Evolutionary conservation across 2,329 filamentous ascomycete genomes (phyloP).

Genomic region (Tolypocladium capitatum): DNA sequence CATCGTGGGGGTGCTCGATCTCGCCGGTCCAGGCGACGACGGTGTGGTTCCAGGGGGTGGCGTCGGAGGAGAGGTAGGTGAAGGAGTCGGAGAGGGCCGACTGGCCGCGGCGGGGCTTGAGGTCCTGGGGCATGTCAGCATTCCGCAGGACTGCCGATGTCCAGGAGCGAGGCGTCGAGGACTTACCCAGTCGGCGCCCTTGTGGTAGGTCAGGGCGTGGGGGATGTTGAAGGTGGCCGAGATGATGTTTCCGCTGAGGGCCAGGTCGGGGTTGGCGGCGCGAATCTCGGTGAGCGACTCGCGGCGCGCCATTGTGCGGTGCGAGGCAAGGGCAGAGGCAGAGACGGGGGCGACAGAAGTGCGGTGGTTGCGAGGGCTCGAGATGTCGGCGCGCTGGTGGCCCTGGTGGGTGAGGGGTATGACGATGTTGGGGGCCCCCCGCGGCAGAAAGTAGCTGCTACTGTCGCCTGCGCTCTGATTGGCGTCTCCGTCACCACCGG

Average conservation of each 20-base stretch:
- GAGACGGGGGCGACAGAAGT: neutral
- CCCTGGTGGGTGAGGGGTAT: slow-evolving; percentile 3
- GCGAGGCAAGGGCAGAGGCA: neutral
- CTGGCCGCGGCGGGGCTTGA: slow-evolving; percentile 68
- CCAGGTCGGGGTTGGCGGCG: slow-evolving; percentile 41
- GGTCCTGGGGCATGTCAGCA: slow-evolving; percentile 36
- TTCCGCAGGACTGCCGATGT: too few relatives aligned
- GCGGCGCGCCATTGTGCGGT: slow-evolving; percentile 24
- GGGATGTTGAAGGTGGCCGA: slow-evolving; percentile 53
- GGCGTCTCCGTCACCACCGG: neutral
- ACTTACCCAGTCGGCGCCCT: slow-evolving; percentile 48
- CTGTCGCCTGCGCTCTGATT: neutral
- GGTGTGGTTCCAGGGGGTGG: slow-evolving; percentile 79
- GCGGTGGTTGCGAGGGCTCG: neutral
- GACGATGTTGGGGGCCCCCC: slow-evolving; percentile 2
- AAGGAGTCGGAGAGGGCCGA: slow-evolving; percentile 91
- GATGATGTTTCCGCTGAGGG: slow-evolving; percentile 51
- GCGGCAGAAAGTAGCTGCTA: slow-evolving; percentile 1
- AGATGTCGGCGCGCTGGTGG: neutral
- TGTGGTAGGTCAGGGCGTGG: slow-evolving; percentile 43
- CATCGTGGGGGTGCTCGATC: slow-evolving; percentile 41
- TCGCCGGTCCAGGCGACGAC: slow-evolving; percentile 94
- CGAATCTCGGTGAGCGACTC: slow-evolving; percentile 43
- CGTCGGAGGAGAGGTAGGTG: slow-evolving; percentile 70
- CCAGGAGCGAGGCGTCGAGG: too few relatives aligned